phyloP scores from a whole-genome alignment of 2,329 filamentous ascomycete species.

The Colletotrichum filicis region DNA sequence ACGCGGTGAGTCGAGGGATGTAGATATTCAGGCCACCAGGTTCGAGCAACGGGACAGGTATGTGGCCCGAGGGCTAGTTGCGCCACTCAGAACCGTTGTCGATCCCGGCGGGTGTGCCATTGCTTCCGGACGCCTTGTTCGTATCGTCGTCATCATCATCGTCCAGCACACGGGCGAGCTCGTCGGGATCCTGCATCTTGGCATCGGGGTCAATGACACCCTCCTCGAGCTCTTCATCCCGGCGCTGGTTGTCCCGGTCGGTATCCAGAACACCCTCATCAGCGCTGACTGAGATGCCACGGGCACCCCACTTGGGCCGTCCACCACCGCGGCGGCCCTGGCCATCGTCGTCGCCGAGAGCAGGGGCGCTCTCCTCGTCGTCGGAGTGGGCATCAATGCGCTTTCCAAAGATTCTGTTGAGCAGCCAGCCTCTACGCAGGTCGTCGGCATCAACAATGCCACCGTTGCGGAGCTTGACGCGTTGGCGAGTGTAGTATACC shows the following conservation, averaged over 20 bases:
- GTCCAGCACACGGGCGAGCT: slow-evolving; percentile 68
- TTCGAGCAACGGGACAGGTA: background rate
- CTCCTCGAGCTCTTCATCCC: slow-evolving; percentile 52
- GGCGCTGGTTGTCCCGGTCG: slow-evolving; percentile 56
- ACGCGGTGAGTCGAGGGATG: background rate
- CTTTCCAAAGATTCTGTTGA: slow-evolving; percentile 80
- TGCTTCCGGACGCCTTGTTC: slow-evolving; percentile 37
- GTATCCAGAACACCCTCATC: slow-evolving; percentile 68
- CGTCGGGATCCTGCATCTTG: slow-evolving; percentile 74
- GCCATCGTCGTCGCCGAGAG: slow-evolving; percentile 51
- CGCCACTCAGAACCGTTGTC: slow-evolving; percentile 60
- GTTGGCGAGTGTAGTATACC: slow-evolving; percentile 94
- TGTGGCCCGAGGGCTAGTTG: slow-evolving; percentile 17
- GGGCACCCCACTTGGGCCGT: slow-evolving; percentile 69
- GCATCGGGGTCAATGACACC: slow-evolving; percentile 68
- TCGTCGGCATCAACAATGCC: slow-evolving; percentile 93
- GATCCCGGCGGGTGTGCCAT: slow-evolving; percentile 50
- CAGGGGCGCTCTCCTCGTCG: slow-evolving; percentile 69
- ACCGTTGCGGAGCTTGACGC: slow-evolving; percentile 90
- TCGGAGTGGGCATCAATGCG: slow-evolving; percentile 61
- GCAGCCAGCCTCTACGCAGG: slow-evolving; percentile 84
- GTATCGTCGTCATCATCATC: slow-evolving; percentile 66
- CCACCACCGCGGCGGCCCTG: slow-evolving; percentile 40
- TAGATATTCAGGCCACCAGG: background rate
- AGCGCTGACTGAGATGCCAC: slow-evolving; percentile 74